Base-by-base conservation (phyloP, 768 basidiomycete genomes). In the Boletus pseudo-olivaceus region DNA sequence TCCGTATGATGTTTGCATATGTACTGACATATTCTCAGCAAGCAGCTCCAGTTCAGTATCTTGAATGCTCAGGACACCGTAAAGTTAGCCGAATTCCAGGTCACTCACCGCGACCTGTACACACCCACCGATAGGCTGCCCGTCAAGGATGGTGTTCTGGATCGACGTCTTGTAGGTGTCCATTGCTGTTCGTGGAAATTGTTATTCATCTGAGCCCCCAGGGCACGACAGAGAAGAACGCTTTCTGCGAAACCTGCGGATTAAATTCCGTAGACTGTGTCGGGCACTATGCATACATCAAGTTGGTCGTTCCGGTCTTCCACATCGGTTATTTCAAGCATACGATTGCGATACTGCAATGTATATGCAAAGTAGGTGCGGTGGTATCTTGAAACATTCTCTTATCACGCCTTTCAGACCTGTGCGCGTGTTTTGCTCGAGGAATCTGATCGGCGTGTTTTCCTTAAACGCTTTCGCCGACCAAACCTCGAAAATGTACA, bases 251-350 rank as follows among this genome's bases (percentile, higher is more conserved):
- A 71, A 99, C 97, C 0, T 99, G 97, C 65, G 93, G 93, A 8
- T 83, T 93, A 58, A 85, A 82, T 17, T 86, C 92, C 29, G 90
- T 93, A 3, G 93, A 97, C 57, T 99, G 97, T 67, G 95, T 97
- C 23, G 97, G 97, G 1, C 97, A 99, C 71, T 98, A 97, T 69
- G 95, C 95, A 5, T 98, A 98, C 73, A 98, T 99, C 75, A 98
- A 97, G 72, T 81, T 99, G 40, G 85, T 88, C 32, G 85, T 99
- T 19, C 97, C 97, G 0, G 95, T 98, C 19, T 99, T 98, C 70
- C 97, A 99, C 68, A 93, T 98, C 53, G 97, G 97, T 7, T 99
- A 93, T 73, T 98, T 99, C 77, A 91, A 94, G 69, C 94, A 98
- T 62, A 92, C 89, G 17, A 93, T 98, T 55, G 82, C 82, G 26